Base-by-base conservation (phyloP, 179 eudicot species). In the Pouteria campechiana region DNA sequence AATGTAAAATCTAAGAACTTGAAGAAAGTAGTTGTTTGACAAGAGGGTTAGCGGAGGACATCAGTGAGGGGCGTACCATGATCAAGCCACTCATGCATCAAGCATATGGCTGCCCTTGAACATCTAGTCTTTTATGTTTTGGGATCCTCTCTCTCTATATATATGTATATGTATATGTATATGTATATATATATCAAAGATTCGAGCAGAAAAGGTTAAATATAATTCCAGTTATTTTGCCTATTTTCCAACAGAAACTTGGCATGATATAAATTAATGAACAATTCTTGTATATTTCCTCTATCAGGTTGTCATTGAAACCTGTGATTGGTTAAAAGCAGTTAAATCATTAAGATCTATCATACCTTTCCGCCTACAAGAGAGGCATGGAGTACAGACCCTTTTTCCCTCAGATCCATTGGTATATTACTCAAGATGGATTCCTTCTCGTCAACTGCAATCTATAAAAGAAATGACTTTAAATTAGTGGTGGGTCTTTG, bases 81-180 rank as follows among this genome's bases (percentile, higher is more conserved):
- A 95, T 52, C 81, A 89, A 48, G 75, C 46, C 59, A 49, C 17
- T 64, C 69, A 89, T 43, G 76, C 89, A 45, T 50, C 45, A 18
- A 95, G 97, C 69, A 89, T 85, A 89, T 17, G 88, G 76, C 58
- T 85, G 62, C 44, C 97, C 97, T 22, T 95, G 95, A 64, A 95
- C 97, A n/a, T n/a, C n/a, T n/a, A n/a, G n/a, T n/a, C n/a, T n/a
- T n/a, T n/a, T n/a, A n/a, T n/a, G n/a, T n/a, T n/a, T n/a, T n/a
- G n/a, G n/a, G n/a, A n/a, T n/a, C n/a, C n/a, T n/a, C n/a, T n/a
- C n/a, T n/a, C n/a, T n/a, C n/a, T n/a, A n/a, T n/a, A n/a, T n/a
- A n/a, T n/a, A n/a, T n/a, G n/a, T n/a, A n/a, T n/a, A n/a, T n/a
- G n/a, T n/a, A n/a, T n/a, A n/a, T n/a, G n/a, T n/a, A n/a, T n/a